Percentiles rank a stretch among this genome's conserved stretches.
phyloP scores from a whole-genome alignment of 768 basidiomycete species.

The Boletus sensibilis region DNA sequence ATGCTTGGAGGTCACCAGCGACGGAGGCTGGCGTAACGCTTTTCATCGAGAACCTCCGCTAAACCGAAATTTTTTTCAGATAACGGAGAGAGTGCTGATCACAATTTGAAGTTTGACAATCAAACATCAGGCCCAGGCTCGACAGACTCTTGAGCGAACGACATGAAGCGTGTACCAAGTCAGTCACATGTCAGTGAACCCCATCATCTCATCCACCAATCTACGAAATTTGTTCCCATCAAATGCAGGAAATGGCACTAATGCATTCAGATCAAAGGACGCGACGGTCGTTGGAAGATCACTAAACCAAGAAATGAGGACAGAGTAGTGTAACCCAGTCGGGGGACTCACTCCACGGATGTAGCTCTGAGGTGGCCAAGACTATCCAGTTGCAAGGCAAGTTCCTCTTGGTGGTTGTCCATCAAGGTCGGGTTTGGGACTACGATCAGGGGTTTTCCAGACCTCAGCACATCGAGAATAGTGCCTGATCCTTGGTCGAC shows the following conservation, averaged over 20 bases:
- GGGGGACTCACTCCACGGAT: slow-evolving; percentile 51
- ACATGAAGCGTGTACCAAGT: slow-evolving; percentile 6
- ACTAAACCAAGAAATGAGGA: slow-evolving; percentile 34
- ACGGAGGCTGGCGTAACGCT: slow-evolving; percentile 42
- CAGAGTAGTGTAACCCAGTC: neutral
- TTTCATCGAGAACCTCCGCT: slow-evolving; percentile 14
- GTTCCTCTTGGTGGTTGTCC: slow-evolving; percentile 91
- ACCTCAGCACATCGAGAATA: slow-evolving; percentile 82
- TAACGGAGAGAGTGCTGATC: neutral
- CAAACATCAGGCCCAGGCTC: neutral
- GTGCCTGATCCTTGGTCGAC: slow-evolving; percentile 79
- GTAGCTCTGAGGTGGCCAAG: slow-evolving; percentile 59
- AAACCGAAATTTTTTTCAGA: neutral
- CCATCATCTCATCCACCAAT: slow-evolving; percentile 78
- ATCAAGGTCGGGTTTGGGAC: slow-evolving; percentile 87
- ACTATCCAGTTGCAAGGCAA: slow-evolving; percentile 65
- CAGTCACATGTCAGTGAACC: slow-evolving; percentile 45
- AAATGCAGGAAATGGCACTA: slow-evolving; percentile 65
- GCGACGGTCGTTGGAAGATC: slow-evolving; percentile 55
- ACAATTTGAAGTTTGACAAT: neutral
- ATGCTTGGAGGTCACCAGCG: slow-evolving; percentile 50
- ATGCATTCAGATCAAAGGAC: slow-evolving; percentile 41
- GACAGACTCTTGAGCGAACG: neutral
- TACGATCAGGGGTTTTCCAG: slow-evolving; percentile 75
- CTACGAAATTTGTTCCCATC: slow-evolving; percentile 64